Evolutionary conservation across 2,329 filamentous ascomycete genomes (phyloP).

Genomic region (Akanthomyces uredinophilus): DNA sequence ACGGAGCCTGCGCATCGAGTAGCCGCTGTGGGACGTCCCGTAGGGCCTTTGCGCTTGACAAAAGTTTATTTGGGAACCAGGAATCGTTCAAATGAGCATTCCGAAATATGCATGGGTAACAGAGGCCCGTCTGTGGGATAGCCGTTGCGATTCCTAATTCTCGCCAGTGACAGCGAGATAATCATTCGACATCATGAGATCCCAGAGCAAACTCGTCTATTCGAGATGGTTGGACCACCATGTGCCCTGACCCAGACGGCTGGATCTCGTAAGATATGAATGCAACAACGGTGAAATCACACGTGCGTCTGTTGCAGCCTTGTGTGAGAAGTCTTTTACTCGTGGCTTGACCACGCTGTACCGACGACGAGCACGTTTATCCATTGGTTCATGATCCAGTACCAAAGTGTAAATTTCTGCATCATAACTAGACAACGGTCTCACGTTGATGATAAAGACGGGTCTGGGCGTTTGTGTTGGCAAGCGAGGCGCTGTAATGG

Average conservation of each 20-base stretch:
- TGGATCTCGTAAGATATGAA: background rate
- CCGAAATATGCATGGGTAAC: background rate
- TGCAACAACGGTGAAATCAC: background rate
- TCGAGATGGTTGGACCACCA: background rate
- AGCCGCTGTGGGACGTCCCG: slow-evolving; percentile 13
- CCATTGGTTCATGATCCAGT: too few relatives aligned
- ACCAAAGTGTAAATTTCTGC: background rate
- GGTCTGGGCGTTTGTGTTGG: background rate
- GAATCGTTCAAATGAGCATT: background rate
- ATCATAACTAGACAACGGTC: background rate
- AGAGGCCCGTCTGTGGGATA: background rate
- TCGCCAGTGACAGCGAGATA: background rate
- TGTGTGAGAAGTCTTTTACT: background rate
- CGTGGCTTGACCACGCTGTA: background rate
- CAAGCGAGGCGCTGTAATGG: background rate
- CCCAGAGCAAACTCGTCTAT: background rate
- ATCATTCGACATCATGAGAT: background rate
- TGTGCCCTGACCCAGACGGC: background rate
- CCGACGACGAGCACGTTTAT: background rate
- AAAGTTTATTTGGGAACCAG: background rate
- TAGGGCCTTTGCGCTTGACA: background rate
- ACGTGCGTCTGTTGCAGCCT: background rate
- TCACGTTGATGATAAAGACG: background rate
- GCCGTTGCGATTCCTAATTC: background rate
- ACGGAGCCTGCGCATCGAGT: background rate